A percentile compares a stretch with the other conserved stretches of the same genome.
Conservation (phyloP, 768 basidiomycete genomes). For the Pulveroboletus sp. region DNA sequence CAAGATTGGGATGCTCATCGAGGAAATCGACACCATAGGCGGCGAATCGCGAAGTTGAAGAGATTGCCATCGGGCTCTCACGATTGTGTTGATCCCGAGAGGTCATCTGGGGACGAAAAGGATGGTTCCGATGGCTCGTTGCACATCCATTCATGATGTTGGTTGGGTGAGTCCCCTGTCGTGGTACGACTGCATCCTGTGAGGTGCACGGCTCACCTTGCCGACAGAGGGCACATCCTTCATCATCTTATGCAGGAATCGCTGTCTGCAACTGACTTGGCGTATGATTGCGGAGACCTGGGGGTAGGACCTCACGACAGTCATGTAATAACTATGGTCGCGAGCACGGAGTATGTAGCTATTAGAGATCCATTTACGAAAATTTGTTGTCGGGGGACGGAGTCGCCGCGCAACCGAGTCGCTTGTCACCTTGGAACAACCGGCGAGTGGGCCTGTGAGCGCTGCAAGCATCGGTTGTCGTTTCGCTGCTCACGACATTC, state of each 20-base stretch:
- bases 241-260: too few relatives aligned
- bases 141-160: conserved; percentile 7
- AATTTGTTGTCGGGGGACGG: conserved; percentile 25
- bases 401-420: conserved; percentile 18
- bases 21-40: conserved; percentile 52
- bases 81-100: not conserved
- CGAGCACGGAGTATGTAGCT: not conserved
- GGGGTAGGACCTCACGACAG: too few relatives aligned
- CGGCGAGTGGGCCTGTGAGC: conserved; percentile 18
- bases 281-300: conserved; percentile 3
- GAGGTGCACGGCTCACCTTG: not conserved
- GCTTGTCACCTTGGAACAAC: conserved; percentile 21
- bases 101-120: conserved; percentile 6
- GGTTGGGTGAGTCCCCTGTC: conserved; percentile 9
- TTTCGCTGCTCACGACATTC: conserved; percentile 23
- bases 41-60: conserved; percentile 36
- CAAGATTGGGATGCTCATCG: conserved; percentile 54
- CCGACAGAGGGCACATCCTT: conserved; percentile 1
- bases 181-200: not conserved
- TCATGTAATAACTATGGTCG: too few relatives aligned
- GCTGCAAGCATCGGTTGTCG: conserved; percentile 15
- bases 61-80: not conserved
- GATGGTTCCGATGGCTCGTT: conserved; percentile 1
- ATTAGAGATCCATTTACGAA: conserved; percentile 15
- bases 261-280: too few relatives aligned